Evolutionary conservation across 2,329 filamentous ascomycete genomes (phyloP).

Genomic region (Metarhizium brunneum): DNA sequence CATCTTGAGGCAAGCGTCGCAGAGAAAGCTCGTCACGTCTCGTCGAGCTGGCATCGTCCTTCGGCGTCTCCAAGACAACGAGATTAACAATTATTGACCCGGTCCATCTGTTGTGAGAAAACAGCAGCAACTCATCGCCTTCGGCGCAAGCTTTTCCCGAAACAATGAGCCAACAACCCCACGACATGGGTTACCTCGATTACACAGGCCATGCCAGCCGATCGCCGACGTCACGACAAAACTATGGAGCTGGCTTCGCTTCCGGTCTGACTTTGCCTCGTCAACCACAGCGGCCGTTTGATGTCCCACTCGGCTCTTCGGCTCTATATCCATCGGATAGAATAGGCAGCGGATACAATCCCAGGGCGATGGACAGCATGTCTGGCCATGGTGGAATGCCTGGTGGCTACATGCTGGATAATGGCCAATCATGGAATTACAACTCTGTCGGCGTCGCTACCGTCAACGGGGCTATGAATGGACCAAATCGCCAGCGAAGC

Average conservation of each 20-base stretch:
- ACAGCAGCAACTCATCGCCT: slow-evolving; percentile 14
- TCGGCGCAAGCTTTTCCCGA: slow-evolving; percentile 7
- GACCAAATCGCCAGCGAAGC: slow-evolving; percentile 46
- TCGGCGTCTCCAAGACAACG: slow-evolving; percentile 4
- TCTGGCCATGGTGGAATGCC: slow-evolving; percentile 29
- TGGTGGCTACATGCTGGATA: slow-evolving; percentile 47
- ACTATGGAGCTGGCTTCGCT: slow-evolving; percentile 44
- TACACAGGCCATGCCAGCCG: slow-evolving; percentile 53
- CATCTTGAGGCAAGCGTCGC: neutral
- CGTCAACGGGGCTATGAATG: slow-evolving; percentile 55
- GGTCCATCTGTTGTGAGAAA: slow-evolving; percentile 14
- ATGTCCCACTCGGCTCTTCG: slow-evolving; percentile 53
- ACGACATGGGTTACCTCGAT: slow-evolving; percentile 63
- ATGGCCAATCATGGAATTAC: slow-evolving; percentile 75
- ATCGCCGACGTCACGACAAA: slow-evolving; percentile 57
- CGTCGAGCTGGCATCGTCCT: neutral
- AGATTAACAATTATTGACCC: neutral
- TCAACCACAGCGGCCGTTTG: slow-evolving; percentile 65
- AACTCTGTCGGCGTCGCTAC: slow-evolving; percentile 56
- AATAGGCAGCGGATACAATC: slow-evolving; percentile 48
- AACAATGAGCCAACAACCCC: slow-evolving; percentile 37
- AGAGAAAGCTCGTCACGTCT: neutral
- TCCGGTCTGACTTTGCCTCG: slow-evolving; percentile 32
- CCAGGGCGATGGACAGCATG: slow-evolving; percentile 48
- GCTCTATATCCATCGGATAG: slow-evolving; percentile 65